phyloP scores from a whole-genome alignment of 306 rosid species.

The Trichosanthes cucumerina region DNA sequence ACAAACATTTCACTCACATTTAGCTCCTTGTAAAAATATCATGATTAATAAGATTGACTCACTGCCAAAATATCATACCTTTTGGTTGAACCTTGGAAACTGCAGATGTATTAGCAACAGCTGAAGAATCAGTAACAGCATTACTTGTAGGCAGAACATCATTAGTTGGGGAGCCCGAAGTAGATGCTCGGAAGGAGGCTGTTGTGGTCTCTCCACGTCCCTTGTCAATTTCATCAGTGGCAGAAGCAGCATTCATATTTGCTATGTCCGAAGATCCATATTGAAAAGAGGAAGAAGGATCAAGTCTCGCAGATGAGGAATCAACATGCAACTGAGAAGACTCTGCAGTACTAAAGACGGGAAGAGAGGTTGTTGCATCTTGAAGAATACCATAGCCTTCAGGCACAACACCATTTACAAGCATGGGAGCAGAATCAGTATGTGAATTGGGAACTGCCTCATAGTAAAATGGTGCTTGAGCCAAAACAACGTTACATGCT shows the following conservation, averaged over 20 bases:
- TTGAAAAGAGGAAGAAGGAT: constrained; percentile 13
- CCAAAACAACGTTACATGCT: constrained; percentile 37
- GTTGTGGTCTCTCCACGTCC: constrained; percentile 39
- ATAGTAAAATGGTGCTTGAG: constrained; percentile 54
- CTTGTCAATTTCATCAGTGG: constrained; percentile 24
- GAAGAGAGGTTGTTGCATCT: constrained; percentile 32
- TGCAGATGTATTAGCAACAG: constrained; percentile 29
- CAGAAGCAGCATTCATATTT: constrained; percentile 15
- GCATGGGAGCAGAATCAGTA: constrained; percentile 36
- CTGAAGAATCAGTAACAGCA: constrained; percentile 24
- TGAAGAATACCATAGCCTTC: constrained; percentile 52
- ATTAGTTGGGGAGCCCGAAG: constrained; percentile 27
- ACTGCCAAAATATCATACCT: constrained; percentile 37
- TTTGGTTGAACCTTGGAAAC: constrained; percentile 58
- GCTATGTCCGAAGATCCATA: constrained; percentile 6
- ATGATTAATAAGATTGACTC: not conserved
- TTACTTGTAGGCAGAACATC: constrained; percentile 25
- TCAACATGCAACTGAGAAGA: constrained; percentile 14
- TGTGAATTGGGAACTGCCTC: constrained; percentile 44
- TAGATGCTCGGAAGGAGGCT: constrained; percentile 36
- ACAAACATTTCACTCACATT: not conserved
- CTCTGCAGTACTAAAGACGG: constrained; percentile 20
- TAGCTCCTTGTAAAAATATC: not conserved
- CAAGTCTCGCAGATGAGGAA: constrained; percentile 20
- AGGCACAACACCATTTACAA: constrained; percentile 35